A percentile compares a stretch with the other conserved stretches of the same genome.
These are phyloP conservation scores for Dillenia suffruticosa DNA, from an alignment of 164 flowering plant species.

Conservation along the genomic window DNA sequence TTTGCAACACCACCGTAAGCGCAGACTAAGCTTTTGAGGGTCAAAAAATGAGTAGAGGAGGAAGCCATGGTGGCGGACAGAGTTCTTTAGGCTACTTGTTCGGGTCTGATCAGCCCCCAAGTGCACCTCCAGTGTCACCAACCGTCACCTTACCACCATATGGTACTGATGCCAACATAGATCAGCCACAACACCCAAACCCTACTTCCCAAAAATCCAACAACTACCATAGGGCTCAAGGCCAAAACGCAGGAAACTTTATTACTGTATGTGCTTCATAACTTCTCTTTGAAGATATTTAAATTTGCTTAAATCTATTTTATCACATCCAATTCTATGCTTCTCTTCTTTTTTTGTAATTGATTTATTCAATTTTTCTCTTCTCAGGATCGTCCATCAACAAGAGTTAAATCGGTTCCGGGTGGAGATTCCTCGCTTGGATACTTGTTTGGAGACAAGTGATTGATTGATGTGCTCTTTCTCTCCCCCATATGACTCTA, in stretches of 20 bases:
- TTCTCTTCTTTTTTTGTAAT: no score
- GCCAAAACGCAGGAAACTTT: constrained; percentile 30
- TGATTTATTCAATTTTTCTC: background rate
- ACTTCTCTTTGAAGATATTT: no score
- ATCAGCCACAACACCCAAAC: constrained; percentile 2
- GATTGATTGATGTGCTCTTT: background rate
- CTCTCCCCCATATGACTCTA: no score
- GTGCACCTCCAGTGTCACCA: constrained; percentile 4
- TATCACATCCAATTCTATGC: background rate
- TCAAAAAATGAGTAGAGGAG: constrained; percentile 23
- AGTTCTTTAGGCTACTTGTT: constrained; percentile 35
- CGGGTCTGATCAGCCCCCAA: constrained; percentile 20
- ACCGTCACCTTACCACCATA: constrained; percentile 14
- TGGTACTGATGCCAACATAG: constrained; percentile 13
- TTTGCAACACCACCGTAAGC: no score
- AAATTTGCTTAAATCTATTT: background rate
- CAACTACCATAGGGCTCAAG: constrained; percentile 23
- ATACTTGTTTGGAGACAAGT: constrained; percentile 47
- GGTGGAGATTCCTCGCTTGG: constrained; percentile 48
- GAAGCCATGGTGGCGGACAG: constrained; percentile 33
- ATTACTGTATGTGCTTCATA: constrained; percentile 23
- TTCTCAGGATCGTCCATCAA: constrained; percentile 43
- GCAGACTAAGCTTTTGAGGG: no score
- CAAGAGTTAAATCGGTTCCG: constrained; percentile 37
- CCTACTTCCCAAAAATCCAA: constrained; percentile 15